Evolutionary conservation across 208 protist genomes (phyloP).

Genomic region (Wallacemonas rigidus): DNA sequence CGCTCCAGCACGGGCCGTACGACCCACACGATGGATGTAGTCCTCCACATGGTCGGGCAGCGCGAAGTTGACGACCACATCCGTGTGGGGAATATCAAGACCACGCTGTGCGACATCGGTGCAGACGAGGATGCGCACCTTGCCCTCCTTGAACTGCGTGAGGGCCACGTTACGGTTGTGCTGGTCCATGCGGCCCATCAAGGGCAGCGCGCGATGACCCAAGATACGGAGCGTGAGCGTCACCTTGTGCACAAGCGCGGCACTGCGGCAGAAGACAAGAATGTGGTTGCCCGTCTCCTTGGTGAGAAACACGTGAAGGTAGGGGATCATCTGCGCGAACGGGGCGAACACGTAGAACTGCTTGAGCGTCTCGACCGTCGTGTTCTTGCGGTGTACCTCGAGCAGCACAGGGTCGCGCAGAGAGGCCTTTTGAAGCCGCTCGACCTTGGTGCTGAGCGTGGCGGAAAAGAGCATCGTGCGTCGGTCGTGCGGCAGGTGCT

Average conservation of each 20-base stretch:
- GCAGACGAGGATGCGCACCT: constrained; percentile 90
- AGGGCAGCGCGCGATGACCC: constrained; percentile 87
- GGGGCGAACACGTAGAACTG: constrained; percentile 98
- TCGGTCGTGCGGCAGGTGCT: constrained; percentile 87
- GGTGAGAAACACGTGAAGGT: constrained; percentile 89
- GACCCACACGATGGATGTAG: constrained; percentile 97
- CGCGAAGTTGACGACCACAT: constrained; percentile 98
- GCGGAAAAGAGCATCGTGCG: constrained; percentile 98
- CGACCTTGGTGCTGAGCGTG: constrained; percentile 98
- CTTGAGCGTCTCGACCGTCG: constrained; percentile 95
- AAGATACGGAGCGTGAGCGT: constrained; percentile 90
- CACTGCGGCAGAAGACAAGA: constrained; percentile 91
- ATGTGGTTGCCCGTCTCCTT: constrained; percentile 91
- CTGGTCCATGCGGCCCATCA: constrained; percentile 94
- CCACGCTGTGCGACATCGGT: constrained; percentile 95
- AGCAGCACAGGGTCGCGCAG: constrained; percentile 96
- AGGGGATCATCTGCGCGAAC: constrained; percentile 88
- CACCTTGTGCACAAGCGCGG: constrained; percentile 89
- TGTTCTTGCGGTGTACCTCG: constrained; percentile 95
- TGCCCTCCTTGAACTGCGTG: constrained; percentile 90
- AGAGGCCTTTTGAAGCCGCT: constrained; percentile 97
- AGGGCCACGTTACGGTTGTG: constrained; percentile 89
- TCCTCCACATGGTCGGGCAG: constrained; percentile 96
- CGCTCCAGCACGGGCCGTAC: constrained; percentile 95
- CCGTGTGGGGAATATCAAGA: constrained; percentile 98